A percentile compares a stretch with the other conserved stretches of the same genome.
Evolutionary conservation across 768 basidiomycete species (phyloP).

Genomic region (Psilocybe cyanescens): DNA sequence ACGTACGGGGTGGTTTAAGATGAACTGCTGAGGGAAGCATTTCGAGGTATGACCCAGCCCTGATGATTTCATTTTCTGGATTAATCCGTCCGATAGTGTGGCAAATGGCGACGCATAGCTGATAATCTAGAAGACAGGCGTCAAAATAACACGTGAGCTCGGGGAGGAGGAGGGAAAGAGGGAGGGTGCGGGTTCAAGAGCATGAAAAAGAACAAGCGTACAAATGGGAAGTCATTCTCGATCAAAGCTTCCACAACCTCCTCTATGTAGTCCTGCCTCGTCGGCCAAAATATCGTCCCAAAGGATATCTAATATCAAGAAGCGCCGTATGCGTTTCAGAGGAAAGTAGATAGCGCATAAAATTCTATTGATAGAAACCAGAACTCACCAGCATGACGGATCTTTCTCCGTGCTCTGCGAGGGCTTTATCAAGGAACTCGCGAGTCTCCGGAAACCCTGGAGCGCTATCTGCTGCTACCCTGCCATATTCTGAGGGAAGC

Average conservation of each 20-base stretch:
- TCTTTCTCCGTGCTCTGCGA: not conserved
- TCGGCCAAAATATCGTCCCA: slow-evolving; percentile 7
- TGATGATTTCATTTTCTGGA: not conserved
- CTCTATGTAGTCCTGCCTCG: not conserved
- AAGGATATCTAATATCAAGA: slow-evolving; percentile 2
- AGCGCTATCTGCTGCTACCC: not conserved
- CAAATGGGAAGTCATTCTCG: slow-evolving; percentile 10
- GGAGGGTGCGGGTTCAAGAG: too few species aligned
- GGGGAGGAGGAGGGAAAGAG: too few species aligned
- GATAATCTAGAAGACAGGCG: not conserved
- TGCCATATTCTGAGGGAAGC: not conserved
- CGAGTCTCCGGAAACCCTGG: not conserved
- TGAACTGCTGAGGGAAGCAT: not conserved
- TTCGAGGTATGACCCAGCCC: not conserved
- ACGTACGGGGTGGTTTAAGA: slow-evolving; percentile 9
- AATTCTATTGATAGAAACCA: not conserved
- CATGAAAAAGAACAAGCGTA: not conserved
- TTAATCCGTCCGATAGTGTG: not conserved
- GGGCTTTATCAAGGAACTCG: slow-evolving; percentile 5
- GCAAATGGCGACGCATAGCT: not conserved
- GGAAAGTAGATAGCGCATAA: not conserved
- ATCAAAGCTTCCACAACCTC: slow-evolving; percentile 5
- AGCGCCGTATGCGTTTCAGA: not conserved
- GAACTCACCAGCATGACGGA: slow-evolving; percentile 9
- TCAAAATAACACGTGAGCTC: too few species aligned